Base-by-base conservation (phyloP, 805 yeast species). In the Candida xiaguanensis region DNA sequence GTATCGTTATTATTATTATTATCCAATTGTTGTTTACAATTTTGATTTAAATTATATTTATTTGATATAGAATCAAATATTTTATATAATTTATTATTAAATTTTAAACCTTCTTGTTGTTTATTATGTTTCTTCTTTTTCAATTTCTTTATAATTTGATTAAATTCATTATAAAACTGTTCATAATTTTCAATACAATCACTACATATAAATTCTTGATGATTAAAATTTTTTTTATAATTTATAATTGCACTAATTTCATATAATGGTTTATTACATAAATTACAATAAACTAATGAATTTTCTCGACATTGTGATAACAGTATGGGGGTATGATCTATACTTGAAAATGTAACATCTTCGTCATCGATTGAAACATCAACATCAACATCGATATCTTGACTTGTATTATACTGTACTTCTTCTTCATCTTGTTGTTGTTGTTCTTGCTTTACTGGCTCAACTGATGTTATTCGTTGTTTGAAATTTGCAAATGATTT, bases 211-310 rank as follows among this genome's bases (percentile, higher is more conserved):
- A 82, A 72, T 49, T 82, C 86, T 29, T 67, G 64, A 48, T 58
- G 72, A 30, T 38, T 50, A 51, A 23, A 12, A n/a, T 7, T 9
- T 8, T 33, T 33, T 2, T 32, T 33, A 17, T 41, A 36, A 13
- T 33, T 30, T 17, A 41, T 37, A 14, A 63, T 48, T 9, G 65
- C 83, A 63, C 56, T 80, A 47, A 69, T 55, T 42, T 82, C 88
- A 54, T 82, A 83, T 20, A 83, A 55, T 12, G 88, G 85, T 39
- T 72, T 74, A 27, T 81, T 86, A 56, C 91, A 83, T 9, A 83
- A 62, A n/a, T 80, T 77, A 52, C 91, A 83, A 50, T 75, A 60
- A 44, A 70, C 70, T 26, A 75, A 54, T 24, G 58, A 41, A 44
- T 62, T 63, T 16, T 36, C 36, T 26, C 12, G 24, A 17, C 6